Conservation (phyloP, 345 rosid species). For the Anastatica hierochuntica region DNA sequence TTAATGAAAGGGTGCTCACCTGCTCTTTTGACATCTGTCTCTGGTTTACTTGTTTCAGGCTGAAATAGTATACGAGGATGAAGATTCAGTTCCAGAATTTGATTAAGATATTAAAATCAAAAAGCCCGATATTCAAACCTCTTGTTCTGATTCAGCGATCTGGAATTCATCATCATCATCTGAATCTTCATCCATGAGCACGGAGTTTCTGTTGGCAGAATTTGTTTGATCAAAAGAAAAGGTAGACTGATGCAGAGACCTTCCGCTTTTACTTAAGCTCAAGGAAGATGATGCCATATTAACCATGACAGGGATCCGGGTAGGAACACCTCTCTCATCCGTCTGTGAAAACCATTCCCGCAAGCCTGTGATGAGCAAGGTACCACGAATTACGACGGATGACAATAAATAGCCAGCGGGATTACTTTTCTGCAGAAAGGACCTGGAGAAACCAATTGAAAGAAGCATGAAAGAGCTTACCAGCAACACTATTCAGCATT, state of each 20-base stretch:
- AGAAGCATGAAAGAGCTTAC: slow-evolving; percentile 32
- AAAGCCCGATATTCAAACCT: slow-evolving; percentile 36
- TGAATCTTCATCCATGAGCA: slow-evolving; percentile 72
- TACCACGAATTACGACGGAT: neutral
- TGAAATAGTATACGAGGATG: slow-evolving; percentile 23
- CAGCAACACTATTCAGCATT: slow-evolving; percentile 96
- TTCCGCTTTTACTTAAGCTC: slow-evolving; percentile 48
- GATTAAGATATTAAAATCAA: neutral
- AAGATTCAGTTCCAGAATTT: slow-evolving; percentile 3
- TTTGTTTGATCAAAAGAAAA: slow-evolving; percentile 55
- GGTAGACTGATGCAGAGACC: slow-evolving; percentile 33
- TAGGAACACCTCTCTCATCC: slow-evolving; percentile 87
- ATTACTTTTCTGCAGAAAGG: neutral
- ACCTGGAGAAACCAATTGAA: slow-evolving; percentile 1
- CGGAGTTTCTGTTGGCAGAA: slow-evolving; percentile 58
- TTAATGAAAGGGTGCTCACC: slow-evolving; percentile 29
- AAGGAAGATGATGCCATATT: slow-evolving; percentile 78
- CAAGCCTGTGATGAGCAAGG: slow-evolving; percentile 43
- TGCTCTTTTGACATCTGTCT: slow-evolving; percentile 49
- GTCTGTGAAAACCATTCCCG: slow-evolving; percentile 98
- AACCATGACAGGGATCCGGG: slow-evolving; percentile 92
- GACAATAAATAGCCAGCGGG: slow-evolving; percentile 2
- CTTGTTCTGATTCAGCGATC: slow-evolving; percentile 83
- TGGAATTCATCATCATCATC: slow-evolving; percentile 96
- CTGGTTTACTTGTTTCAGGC: slow-evolving; percentile 39